Evolutionary conservation across 108 stramenopile species (phyloP).

Genomic region (Schizochytrium sp.): DNA sequence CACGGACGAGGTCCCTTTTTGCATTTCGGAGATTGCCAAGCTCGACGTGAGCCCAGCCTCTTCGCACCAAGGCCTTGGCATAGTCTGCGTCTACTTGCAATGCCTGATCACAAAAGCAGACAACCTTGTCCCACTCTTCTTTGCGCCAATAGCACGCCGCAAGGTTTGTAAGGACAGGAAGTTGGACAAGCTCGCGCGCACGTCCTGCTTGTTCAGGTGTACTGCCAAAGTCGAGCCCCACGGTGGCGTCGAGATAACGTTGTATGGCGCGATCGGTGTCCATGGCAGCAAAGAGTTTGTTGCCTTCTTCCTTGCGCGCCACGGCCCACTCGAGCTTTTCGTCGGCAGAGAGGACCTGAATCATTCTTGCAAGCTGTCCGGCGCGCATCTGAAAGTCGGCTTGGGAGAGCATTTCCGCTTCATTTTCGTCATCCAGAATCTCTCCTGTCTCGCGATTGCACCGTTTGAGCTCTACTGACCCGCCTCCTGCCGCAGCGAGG

Average conservation of each 20-base stretch:
- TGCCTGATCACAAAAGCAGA: background rate
- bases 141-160: background rate
- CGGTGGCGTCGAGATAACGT: background rate
- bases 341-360: background rate
- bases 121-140: background rate
- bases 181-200: background rate
- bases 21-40: background rate
- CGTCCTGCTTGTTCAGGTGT: background rate
- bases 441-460: background rate
- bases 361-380: background rate
- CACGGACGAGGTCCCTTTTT: background rate
- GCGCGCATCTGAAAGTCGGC: background rate
- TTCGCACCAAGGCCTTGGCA: background rate
- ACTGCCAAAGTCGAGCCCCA: background rate
- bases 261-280: background rate
- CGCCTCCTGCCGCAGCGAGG: background rate
- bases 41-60: background rate
- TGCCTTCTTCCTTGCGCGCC: background rate
- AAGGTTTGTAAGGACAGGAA: background rate
- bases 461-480: background rate
- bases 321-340: background rate
- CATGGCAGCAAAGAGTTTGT: background rate
- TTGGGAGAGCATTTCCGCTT: background rate
- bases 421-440: background rate
- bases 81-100: background rate